A percentile compares a stretch with the other conserved stretches of the same genome.
phyloP scores from a whole-genome alignment of 2,329 filamentous ascomycete species.

The Hypoxylon sp. region DNA sequence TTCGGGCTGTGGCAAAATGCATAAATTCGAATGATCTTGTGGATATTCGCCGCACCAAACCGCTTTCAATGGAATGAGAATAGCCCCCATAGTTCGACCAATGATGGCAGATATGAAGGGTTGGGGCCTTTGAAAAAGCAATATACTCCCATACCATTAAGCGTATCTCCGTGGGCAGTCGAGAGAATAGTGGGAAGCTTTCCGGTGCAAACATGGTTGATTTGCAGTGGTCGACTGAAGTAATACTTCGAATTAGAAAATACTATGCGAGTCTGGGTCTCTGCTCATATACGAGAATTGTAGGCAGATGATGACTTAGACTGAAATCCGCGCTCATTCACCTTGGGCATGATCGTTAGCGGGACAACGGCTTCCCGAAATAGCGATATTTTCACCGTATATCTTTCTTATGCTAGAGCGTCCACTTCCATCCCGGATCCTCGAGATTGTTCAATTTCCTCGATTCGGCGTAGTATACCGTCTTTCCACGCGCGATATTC shows the following conservation, averaged over 20 bases:
- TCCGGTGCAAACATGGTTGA: conserved; percentile 3
- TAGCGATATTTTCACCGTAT: not conserved
- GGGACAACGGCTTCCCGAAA: not conserved
- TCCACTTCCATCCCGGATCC: conserved; percentile 43
- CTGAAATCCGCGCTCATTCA: not conserved
- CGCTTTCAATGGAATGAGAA: no score
- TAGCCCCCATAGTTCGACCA: no score
- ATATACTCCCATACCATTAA: conserved; percentile 13
- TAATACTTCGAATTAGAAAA: not conserved
- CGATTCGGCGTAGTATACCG: conserved; percentile 69
- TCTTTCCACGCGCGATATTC: conserved; percentile 77
- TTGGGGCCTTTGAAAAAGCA: conserved; percentile 2
- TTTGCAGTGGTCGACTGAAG: not conserved
- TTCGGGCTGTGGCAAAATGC: not conserved
- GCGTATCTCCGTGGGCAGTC: conserved; percentile 19
- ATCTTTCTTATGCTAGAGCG: conserved; percentile 20
- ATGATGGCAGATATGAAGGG: not conserved
- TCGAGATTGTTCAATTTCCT: conserved; percentile 59
- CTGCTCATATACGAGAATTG: not conserved
- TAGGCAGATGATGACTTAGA: not conserved
- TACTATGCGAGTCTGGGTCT: not conserved
- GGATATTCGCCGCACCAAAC: no score
- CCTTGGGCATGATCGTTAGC: not conserved
- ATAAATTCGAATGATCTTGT: not conserved
- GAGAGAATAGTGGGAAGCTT: conserved; percentile 12